Conservation (phyloP, 2,329 filamentous ascomycete genomes). For the Fusarium duplospermum region DNA sequence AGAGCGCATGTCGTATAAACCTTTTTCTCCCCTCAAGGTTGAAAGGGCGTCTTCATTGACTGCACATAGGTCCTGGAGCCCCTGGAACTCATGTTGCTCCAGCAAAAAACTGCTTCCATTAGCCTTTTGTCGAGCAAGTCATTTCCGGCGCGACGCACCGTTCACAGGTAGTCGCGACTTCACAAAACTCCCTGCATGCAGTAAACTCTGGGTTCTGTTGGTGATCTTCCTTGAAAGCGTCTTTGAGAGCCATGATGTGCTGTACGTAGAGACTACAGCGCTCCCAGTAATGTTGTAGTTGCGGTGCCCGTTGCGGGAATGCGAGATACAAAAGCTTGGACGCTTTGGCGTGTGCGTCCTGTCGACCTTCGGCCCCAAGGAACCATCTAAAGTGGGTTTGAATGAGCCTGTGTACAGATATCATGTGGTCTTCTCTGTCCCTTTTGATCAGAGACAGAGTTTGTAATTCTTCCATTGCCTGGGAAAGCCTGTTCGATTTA, state of each 20-base stretch:
- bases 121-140: not conserved
- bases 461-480: too few relatives aligned
- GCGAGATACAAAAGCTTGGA: not conserved
- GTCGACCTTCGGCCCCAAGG: too few relatives aligned
- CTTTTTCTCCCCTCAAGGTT: not conserved
- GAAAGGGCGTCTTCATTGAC: not conserved
- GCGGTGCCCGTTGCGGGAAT: not conserved
- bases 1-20: not conserved
- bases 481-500: too few relatives aligned
- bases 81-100: not conserved
- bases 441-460: too few relatives aligned
- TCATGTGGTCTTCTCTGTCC: too few relatives aligned
- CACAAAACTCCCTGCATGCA: not conserved
- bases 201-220: not conserved
- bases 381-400: too few relatives aligned
- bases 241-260: not conserved
- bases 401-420: too few relatives aligned
- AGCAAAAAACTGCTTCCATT: not conserved
- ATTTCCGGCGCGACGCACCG: not conserved
- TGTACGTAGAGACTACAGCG: not conserved
- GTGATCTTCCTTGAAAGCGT: not conserved
- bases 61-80: not conserved
- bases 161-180: not conserved
- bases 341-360: too few relatives aligned
- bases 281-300: not conserved